Base-by-base conservation (phyloP, 257 asterid genomes). In the Jacaranda copaia region DNA sequence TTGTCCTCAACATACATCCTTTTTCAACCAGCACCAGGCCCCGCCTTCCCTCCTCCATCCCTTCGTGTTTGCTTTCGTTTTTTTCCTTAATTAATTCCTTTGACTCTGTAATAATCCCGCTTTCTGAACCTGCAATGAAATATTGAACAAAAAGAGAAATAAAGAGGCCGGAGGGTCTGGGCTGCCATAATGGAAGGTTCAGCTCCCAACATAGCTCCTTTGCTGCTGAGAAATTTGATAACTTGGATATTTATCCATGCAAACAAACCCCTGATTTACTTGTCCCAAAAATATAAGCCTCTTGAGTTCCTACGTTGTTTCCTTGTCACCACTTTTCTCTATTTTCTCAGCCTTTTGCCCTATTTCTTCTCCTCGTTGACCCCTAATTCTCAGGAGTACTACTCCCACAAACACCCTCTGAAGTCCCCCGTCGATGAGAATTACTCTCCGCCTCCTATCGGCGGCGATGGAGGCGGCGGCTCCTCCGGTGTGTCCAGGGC, bases 401-500 rank as follows among this genome's bases (percentile, higher is more conserved):
- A 25, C 32, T 65, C 79, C 61, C 68, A 25, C 19, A 39, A 60
- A 36, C 71, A 70, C 66, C 36, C 77, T 49, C 66, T 79, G 5
- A 83, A 73, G 6, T 62, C 86, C 16, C 11, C 49, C 11, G 75
- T 42, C 48, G 68, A 46, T 4, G 84, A 76, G 1, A 20, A 3
- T 36, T 77, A 38, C 38, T 11, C 43, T 0, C 32, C 63, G 4
- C 0, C 72, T 6, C 0, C 72, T 8, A 81, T 3, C 3, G 74
- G 35, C 19, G 86, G 76, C 14, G 83, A 6, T 15, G 76, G 65
- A 6, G 25, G 59, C 20, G 32, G 77, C 5, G 75, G 66, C 57
- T 79, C 42, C 39, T 84, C 94, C 15, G 96, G 95, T 10, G 92
- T 92, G 35, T 86, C 87, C 0, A 82, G 99, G 83, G 96, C 98